Evolutionary conservation across 1,139 yeast genomes (phyloP).

Genomic region (Taphrina wiesneri): DNA sequence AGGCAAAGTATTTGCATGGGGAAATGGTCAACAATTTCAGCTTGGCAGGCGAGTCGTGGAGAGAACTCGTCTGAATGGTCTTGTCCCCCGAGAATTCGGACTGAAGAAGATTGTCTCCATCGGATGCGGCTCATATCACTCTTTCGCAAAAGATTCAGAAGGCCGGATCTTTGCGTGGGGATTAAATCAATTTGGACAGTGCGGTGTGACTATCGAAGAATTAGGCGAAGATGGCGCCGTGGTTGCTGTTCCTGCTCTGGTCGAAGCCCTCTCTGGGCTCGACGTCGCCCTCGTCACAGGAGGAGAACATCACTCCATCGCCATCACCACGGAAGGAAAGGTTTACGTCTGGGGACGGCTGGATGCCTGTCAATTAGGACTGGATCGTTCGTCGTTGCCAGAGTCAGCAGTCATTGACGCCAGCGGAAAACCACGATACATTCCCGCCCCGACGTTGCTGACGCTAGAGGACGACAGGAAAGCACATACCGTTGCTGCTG

Average conservation of each 20-base stretch:
- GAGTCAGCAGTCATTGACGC: constrained; percentile 72
- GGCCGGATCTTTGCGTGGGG: constrained; percentile 89
- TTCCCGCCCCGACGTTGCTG: constrained; percentile 69
- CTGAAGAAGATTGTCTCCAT: constrained; percentile 72
- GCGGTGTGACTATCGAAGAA: constrained; percentile 66
- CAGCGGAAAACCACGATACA: constrained; percentile 80
- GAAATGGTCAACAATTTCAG: constrained; percentile 91
- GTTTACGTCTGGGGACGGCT: constrained; percentile 85
- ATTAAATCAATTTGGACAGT: constrained; percentile 91
- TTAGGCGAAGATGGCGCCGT: constrained; percentile 78
- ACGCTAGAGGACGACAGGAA: constrained; percentile 55
- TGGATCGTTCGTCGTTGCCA: constrained; percentile 62
- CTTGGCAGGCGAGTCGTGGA: constrained; percentile 81
- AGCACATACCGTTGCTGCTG: constrained; percentile 69
- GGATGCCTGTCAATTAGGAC: constrained; percentile 91
- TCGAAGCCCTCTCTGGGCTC: constrained; percentile 59
- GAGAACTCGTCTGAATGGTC: constrained; percentile 66
- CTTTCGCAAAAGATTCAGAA: constrained; percentile 80
- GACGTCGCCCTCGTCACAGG: constrained; percentile 69
- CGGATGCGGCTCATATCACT: constrained; percentile 93
- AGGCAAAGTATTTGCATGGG: constrained; percentile 95
- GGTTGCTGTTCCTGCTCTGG: constrained; percentile 68
- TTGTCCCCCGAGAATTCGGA: constrained; percentile 71
- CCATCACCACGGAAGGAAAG: constrained; percentile 68
- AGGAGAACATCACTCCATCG: constrained; percentile 92